These are phyloP conservation scores for Mucor saturninus DNA, from an alignment of 371 early-diverging fungal species.

Conservation along the genomic window DNA sequence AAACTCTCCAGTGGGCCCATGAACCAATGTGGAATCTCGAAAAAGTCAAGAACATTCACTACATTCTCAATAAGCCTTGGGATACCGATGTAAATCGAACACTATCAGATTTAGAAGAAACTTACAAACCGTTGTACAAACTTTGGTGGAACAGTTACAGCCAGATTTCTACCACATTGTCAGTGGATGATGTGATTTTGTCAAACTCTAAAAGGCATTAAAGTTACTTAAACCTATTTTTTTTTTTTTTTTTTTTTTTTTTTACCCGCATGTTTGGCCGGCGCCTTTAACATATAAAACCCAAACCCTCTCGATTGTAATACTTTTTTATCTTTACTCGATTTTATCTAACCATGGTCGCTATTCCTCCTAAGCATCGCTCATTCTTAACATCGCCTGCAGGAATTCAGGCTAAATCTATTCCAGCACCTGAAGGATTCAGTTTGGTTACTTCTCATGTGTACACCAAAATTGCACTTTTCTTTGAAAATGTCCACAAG, in stretches of 20 bases:
- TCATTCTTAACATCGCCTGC: constrained; percentile 6
- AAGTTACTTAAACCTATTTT: background rate
- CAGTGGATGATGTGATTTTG: background rate
- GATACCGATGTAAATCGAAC: constrained; percentile 20
- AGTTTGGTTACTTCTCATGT: constrained; percentile 23
- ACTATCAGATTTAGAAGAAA: constrained; percentile 18
- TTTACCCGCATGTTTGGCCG: background rate
- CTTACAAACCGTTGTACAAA: constrained; percentile 32
- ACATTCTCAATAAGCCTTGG: constrained; percentile 46
- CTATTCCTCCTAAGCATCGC: constrained; percentile 22
- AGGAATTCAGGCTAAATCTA: constrained; percentile 1
- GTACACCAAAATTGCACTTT: constrained; percentile 4
- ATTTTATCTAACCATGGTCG: constrained; percentile 9
- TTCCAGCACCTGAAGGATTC: constrained; percentile 22
- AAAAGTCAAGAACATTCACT: constrained; percentile 40
- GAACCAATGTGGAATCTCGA: constrained; percentile 46
- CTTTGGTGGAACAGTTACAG: constrained; percentile 37
- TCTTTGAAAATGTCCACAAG: constrained; percentile 16
- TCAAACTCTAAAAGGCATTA: background rate
- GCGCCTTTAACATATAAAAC: background rate
- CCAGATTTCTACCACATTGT: background rate
- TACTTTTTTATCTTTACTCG: background rate
- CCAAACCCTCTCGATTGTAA: background rate
- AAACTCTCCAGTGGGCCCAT: constrained; percentile 54
- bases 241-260: background rate